Conservation (phyloP, 345 rosid species). For the Hibiscus mutabilis region DNA sequence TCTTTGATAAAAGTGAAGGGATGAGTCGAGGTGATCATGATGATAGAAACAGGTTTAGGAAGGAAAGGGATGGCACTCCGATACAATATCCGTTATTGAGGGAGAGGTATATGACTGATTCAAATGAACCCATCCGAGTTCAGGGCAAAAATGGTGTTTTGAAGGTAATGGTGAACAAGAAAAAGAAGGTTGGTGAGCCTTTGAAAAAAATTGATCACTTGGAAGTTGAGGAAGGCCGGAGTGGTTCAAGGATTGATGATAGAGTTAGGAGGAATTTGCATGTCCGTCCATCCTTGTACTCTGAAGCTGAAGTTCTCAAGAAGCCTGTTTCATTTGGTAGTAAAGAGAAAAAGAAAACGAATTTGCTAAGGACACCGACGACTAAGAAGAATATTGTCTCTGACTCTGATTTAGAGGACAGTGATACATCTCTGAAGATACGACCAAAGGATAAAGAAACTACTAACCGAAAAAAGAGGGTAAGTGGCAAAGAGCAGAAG, state of each 20-base stretch:
- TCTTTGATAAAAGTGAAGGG: conserved; percentile 40
- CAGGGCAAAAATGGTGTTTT: conserved; percentile 94
- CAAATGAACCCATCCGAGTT: conserved; percentile 65
- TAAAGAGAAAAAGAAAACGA: conserved; percentile 31
- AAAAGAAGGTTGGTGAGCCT: conserved; percentile 43
- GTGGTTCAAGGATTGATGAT: conserved; percentile 33
- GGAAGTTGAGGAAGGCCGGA: conserved; percentile 34
- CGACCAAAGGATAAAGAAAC: conserved; percentile 34
- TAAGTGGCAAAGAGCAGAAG: conserved; percentile 34
- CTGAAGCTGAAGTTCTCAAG: conserved; percentile 35
- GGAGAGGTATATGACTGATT: conserved; percentile 35
- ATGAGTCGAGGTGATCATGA: conserved; percentile 30
- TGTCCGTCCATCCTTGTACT: conserved; percentile 23
- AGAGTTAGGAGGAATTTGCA: conserved; percentile 35
- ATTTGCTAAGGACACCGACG: conserved; percentile 26
- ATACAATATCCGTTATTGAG: conserved; percentile 32
- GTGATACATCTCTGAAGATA: conserved; percentile 36
- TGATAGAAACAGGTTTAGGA: conserved; percentile 26
- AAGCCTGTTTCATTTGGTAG: conserved; percentile 30
- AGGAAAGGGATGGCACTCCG: conserved; percentile 29
- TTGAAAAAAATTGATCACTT: conserved; percentile 29
- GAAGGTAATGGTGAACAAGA: conserved; percentile 82
- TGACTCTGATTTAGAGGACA: conserved; percentile 36
- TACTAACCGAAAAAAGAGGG: conserved; percentile 23
- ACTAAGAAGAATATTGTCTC: conserved; percentile 34